Evolutionary conservation across 2,329 filamentous ascomycete genomes (phyloP), one percentile per base, ranked within the genome.

Genomic region (Raffaelea deltoideospora): DNA sequence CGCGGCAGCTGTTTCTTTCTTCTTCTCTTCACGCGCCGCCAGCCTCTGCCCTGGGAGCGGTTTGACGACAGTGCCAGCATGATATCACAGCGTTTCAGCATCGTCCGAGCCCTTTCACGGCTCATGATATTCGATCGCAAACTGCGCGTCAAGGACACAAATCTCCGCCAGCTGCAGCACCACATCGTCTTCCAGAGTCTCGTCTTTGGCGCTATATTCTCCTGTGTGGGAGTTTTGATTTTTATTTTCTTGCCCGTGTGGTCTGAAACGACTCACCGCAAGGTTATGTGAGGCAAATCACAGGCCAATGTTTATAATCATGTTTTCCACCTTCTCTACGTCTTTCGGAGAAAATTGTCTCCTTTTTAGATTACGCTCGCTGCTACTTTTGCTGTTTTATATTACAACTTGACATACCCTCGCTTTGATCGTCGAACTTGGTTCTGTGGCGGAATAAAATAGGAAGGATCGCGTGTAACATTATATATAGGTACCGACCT

Each of bases 61-160:
- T 60, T 63, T 40, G 61, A 64, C 34, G 61, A 65, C 30, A 48
- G 47, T 8, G 35, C 40, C 29, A 48, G 41, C 23, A 29, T 40
- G 19, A 17, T 31, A 7, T 48, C 49, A 3, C 46, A 48, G 27
- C 43, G 46, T 10, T 45, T 46, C 3, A 43, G 48, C 3, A 11
- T 61, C 4, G 41, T 54, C 27, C 49, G 50, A 37, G 36, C 48
- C 4, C 18, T 64, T 0, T 54, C 50, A 1, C 51, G 57, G 22
- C 43, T 64, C 31, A 65, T 65, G 61, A 61, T 65, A 28, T 65
- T 64, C 43, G 61, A 65, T 40, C 54, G 59, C 37, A 63, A 62
- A 46, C 41, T 64, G 39, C 54, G 53, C 21, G 61, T 66, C 40
- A 59, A 61, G 49, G 63, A 65, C 39, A 44, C 49, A 21, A 51